These are phyloP conservation scores for Syzygium grande DNA, from an alignment of 345 rosid species.

Conservation along the genomic window DNA sequence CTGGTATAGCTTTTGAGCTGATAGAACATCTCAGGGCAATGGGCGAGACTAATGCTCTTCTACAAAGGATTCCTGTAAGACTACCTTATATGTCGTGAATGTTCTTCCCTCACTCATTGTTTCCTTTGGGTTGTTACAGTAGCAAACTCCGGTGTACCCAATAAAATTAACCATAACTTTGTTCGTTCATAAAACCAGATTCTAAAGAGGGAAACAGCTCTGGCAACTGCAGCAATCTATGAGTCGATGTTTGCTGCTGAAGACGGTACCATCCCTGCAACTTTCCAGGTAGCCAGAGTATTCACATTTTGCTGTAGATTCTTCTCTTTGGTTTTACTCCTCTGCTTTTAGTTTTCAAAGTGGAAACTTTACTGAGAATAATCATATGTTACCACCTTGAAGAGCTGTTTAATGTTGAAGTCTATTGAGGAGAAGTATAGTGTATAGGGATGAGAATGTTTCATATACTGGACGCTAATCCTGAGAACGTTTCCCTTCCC, in stretches of 20 bases:
- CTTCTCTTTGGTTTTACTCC: not conserved
- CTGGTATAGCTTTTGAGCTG: conserved; percentile 66
- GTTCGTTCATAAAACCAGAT: conserved; percentile 24
- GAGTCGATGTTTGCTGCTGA: conserved; percentile 91
- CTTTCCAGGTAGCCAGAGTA: conserved; percentile 60
- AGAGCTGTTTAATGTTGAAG: not conserved
- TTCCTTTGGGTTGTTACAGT: not conserved
- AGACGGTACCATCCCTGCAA: conserved; percentile 89
- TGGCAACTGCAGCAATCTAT: conserved; percentile 95
- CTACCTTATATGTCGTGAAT: not conserved
- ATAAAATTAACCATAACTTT: not conserved
- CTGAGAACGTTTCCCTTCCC: not conserved
- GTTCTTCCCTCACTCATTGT: not conserved
- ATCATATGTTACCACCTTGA: not conserved
- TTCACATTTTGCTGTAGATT: not conserved
- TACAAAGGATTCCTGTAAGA: conserved; percentile 63
- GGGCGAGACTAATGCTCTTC: conserved; percentile 98
- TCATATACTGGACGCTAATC: not conserved
- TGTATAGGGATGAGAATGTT: not conserved
- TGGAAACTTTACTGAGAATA: not conserved
- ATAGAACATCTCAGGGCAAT: conserved; percentile 91
- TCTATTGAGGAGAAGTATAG: not conserved
- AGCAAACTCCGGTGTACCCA: not conserved
- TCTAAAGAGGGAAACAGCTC: conserved; percentile 74
- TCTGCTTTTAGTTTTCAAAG: not conserved